Conservation (phyloP, 1,139 yeast species). For the Geotrichum carabidarum region DNA sequence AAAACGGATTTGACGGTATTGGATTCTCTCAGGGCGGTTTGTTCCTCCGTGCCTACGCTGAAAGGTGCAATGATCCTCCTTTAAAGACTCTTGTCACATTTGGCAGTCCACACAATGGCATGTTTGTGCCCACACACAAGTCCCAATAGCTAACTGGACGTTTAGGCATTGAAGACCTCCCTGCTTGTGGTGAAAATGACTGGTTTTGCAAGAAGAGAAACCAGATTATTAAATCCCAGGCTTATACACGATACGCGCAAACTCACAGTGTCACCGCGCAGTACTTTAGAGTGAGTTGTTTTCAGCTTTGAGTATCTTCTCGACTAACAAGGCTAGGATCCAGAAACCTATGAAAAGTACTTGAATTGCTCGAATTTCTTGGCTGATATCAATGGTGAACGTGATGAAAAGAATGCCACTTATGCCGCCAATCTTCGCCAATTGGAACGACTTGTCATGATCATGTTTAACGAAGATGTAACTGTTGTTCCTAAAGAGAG, state of each 20-base stretch:
- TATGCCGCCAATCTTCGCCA: conserved; percentile 44
- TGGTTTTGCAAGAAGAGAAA: conserved; percentile 61
- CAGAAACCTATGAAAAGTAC: conserved; percentile 44
- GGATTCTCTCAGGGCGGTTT: conserved; percentile 86
- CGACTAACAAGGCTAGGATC: conserved; percentile 29
- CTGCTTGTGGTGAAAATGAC: conserved; percentile 53
- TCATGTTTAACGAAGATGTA: conserved; percentile 56
- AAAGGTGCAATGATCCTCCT: conserved; percentile 49
- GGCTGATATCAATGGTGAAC: conserved; percentile 66
- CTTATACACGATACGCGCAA: conserved; percentile 59
- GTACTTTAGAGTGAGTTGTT: conserved; percentile 49
- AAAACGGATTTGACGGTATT: conserved; percentile 61
- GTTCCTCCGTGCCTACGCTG: conserved; percentile 59
- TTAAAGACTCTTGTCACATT: conserved; percentile 59
- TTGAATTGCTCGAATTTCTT: conserved; percentile 50
- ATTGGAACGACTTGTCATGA: conserved; percentile 53
- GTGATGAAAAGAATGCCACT: conserved; percentile 31
- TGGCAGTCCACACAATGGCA: conserved; percentile 82
- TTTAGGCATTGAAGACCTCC: conserved; percentile 52
- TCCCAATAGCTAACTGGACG: background rate
- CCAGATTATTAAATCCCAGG: conserved; percentile 51
- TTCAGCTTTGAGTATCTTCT: background rate
- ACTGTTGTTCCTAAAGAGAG: conserved; percentile 73
- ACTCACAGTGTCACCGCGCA: conserved; percentile 64
- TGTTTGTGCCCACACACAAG: background rate